These are phyloP conservation scores for Saccharomyces paradoxus DNA, from an alignment of 805 yeast species.

Conservation along the genomic window DNA sequence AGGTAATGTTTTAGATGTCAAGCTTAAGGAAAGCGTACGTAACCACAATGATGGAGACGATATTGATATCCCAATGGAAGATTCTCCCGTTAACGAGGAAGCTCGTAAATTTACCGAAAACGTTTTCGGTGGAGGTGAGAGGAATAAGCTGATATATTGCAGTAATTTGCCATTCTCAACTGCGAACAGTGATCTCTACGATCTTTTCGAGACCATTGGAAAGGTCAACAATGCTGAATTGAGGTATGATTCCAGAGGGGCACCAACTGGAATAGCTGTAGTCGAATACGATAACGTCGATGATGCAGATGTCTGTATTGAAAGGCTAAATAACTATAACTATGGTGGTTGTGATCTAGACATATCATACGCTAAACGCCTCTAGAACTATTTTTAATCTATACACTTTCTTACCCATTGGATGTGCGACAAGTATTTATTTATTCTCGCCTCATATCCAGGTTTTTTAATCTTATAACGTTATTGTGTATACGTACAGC, in stretches of 20 bases:
- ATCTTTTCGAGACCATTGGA: constrained; percentile 80
- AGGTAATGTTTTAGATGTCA: constrained; percentile 11
- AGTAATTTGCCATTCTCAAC: constrained; percentile 84
- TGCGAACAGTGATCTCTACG: constrained; percentile 73
- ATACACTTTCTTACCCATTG: not conserved
- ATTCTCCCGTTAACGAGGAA: not conserved
- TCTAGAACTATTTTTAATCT: not conserved
- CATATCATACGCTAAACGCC: constrained; percentile 55
- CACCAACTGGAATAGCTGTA: constrained; percentile 79
- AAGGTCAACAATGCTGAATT: constrained; percentile 69
- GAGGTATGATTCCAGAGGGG: constrained; percentile 51
- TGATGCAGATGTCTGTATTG: constrained; percentile 66
- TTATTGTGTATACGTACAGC: not conserved
- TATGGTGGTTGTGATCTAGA: constrained; percentile 75
- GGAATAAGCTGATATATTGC: constrained; percentile 56
- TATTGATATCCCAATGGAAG: not conserved
- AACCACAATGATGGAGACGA: not conserved
- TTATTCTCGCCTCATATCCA: not conserved
- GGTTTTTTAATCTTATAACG: not conserved
- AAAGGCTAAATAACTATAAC: constrained; percentile 65
- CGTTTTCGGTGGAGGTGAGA: constrained; percentile 53
- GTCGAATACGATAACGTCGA: constrained; percentile 62
- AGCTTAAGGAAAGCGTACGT: constrained; percentile 4
- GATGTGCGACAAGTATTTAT: not conserved
- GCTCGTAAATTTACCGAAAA: constrained; percentile 55